phyloP scores from a whole-genome alignment of 2,329 filamentous ascomycete genomes.

The Corniculantispora saksenae region DNA sequence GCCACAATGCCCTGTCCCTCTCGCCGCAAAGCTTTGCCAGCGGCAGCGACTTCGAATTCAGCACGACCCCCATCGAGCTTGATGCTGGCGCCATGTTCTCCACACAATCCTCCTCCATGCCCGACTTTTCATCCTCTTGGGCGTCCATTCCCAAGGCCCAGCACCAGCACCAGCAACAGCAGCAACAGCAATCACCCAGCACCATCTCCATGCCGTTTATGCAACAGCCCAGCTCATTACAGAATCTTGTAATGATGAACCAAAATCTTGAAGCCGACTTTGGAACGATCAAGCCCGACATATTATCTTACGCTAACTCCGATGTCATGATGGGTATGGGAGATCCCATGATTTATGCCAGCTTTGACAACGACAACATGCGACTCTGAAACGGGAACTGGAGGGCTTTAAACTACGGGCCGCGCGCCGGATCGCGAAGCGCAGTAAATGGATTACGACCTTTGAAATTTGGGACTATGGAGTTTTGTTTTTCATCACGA shows the following conservation, averaged over 20 bases:
- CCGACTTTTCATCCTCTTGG: slow-evolving; percentile 34
- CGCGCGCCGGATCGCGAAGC: too few species aligned
- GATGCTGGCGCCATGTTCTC: slow-evolving; percentile 37
- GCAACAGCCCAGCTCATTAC: slow-evolving; percentile 43
- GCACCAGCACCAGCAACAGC: slow-evolving; percentile 13
- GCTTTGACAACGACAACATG: slow-evolving; percentile 49
- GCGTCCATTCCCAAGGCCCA: slow-evolving; percentile 31
- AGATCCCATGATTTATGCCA: slow-evolving; percentile 60
- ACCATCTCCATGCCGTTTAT: slow-evolving; percentile 41
- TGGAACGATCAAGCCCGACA: slow-evolving; percentile 56
- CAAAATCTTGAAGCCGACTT: slow-evolving; percentile 55
- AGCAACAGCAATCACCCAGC: neutral
- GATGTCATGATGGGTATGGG: slow-evolving; percentile 59
- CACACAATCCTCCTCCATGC: slow-evolving; percentile 36
- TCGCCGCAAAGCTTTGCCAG: slow-evolving; percentile 54
- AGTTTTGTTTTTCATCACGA: neutral
- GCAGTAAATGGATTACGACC: neutral
- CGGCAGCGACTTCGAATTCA: slow-evolving; percentile 40
- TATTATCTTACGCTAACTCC: slow-evolving; percentile 52
- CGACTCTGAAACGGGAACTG: slow-evolving; percentile 34
- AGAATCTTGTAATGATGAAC: slow-evolving; percentile 48
- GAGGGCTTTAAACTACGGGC: neutral
- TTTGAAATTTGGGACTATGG: neutral
- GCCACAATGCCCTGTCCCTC: slow-evolving; percentile 47
- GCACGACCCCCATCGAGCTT: slow-evolving; percentile 35